phyloP scores from a whole-genome alignment of 2,329 filamentous ascomycete genomes.

The Diplodia seriata region DNA sequence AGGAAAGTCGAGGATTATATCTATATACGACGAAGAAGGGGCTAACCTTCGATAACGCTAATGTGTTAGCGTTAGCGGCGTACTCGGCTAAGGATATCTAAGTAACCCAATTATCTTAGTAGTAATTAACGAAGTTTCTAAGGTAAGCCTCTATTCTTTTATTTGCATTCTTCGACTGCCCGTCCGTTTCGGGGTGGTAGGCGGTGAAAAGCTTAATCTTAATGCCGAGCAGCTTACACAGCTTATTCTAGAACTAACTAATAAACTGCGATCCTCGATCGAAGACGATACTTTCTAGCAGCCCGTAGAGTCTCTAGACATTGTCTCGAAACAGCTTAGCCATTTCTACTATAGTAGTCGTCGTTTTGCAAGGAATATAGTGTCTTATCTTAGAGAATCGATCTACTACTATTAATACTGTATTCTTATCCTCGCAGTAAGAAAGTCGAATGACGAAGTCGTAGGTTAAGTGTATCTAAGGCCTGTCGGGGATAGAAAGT shows the following conservation, averaged over 20 bases:
- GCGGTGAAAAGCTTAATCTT: conserved; percentile 35
- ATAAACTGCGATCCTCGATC: conserved; percentile 36
- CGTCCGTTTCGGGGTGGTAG: conserved; percentile 38
- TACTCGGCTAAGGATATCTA: conserved; percentile 11
- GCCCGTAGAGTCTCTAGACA: conserved; percentile 32
- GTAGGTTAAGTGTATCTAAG: conserved; percentile 35
- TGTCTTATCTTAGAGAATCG: conserved; percentile 31
- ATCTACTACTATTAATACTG: conserved; percentile 29
- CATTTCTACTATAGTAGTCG: neutral
- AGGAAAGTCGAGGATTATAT: conserved; percentile 5
- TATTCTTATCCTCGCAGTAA: neutral
- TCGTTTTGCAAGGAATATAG: conserved; percentile 27
- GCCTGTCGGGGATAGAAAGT: conserved; percentile 32
- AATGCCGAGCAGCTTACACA: conserved; percentile 31
- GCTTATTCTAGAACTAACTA: conserved; percentile 33
- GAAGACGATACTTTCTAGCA: conserved; percentile 31
- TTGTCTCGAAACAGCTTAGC: conserved; percentile 27
- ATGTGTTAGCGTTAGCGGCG: conserved; percentile 4
- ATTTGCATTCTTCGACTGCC: conserved; percentile 36
- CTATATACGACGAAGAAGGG: conserved; percentile 2
- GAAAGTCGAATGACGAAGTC: conserved; percentile 33
- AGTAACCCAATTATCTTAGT: conserved; percentile 23
- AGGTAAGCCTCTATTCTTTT: conserved; percentile 27
- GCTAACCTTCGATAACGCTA: neutral
- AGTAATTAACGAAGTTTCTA: conserved; percentile 8